Evolutionary conservation across 129 eudicot species (phyloP).

Genomic region (Dittrichia graveolens): DNA sequence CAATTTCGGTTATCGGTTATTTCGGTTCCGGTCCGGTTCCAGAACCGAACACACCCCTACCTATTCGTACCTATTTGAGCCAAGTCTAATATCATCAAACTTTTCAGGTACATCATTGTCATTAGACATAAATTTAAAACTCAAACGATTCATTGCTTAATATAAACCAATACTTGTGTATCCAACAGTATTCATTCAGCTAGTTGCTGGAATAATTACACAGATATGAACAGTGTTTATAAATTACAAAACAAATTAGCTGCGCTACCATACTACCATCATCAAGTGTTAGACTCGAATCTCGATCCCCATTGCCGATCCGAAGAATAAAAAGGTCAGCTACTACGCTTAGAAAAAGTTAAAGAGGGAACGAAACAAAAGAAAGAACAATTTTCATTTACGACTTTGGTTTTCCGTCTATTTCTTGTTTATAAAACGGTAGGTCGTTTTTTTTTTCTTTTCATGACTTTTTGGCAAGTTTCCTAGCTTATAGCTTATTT

Average conservation of each 20-base stretch:
- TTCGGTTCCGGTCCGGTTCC: too few species aligned
- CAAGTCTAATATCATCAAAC: neutral
- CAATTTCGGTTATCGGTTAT: too few species aligned
- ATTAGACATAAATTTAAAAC: neutral
- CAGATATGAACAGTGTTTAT: neutral
- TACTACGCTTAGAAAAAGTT: slow-evolving; percentile 1
- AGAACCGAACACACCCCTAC: too few species aligned
- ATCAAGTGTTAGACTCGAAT: slow-evolving; percentile 9
- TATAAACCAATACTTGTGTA: neutral
- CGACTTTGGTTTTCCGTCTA: neutral
- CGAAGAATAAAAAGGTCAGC: slow-evolving; percentile 32
- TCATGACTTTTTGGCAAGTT: slow-evolving; percentile 12
- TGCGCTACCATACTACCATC: slow-evolving; percentile 10
- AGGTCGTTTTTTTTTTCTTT: slow-evolving; percentile 5
- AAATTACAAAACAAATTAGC: slow-evolving; percentile 17
- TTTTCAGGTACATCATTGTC: neutral
- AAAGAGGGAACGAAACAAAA: slow-evolving; percentile 12
- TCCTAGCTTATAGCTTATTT: slow-evolving; percentile 25
- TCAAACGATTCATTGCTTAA: neutral
- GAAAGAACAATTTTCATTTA: neutral
- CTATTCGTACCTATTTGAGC: too few species aligned
- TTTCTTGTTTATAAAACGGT: slow-evolving; percentile 20
- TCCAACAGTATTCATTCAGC: neutral
- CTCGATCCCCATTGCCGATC: slow-evolving; percentile 18
- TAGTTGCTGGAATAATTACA: neutral